A percentile compares a stretch with the other conserved stretches of the same genome.
Conservation (phyloP, 371 early-diverging fungal genomes). For the Mucor sp. region DNA sequence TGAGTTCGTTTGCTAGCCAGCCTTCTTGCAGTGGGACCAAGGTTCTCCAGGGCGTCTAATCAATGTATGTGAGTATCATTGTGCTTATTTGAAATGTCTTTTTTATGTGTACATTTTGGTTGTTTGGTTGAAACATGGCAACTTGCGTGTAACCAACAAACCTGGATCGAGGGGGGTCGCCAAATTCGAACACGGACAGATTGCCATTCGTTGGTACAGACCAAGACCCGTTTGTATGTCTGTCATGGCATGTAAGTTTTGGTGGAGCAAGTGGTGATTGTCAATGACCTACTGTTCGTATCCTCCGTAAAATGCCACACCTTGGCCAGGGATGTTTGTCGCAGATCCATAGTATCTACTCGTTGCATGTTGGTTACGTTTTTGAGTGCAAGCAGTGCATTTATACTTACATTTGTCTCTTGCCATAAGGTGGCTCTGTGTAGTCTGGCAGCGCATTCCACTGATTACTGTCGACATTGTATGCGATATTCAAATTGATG, state of each 20-base stretch:
- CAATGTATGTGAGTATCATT: background rate
- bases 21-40: background rate
- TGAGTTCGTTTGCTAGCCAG: background rate
- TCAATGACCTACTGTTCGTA: constrained; percentile 1
- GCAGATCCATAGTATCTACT: constrained; percentile 6
- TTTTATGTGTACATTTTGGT: background rate
- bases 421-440: constrained; percentile 1
- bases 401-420: constrained; percentile 1
- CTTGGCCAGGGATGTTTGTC: constrained; percentile 2
- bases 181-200: background rate
- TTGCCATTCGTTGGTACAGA: background rate
- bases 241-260: background rate
- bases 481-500: background rate
- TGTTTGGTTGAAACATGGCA: background rate
- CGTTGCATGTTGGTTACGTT: background rate
- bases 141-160: background rate
- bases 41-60: background rate
- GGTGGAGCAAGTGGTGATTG: too few relatives aligned
- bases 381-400: background rate
- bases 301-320: constrained; percentile 5
- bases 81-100: too few relatives aligned
- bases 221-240: background rate
- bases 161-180: background rate
- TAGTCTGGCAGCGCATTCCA: background rate
- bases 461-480: background rate